Base-by-base conservation (phyloP, 129 eudicot species). In the carrot (Daucus carota) region DNA sequence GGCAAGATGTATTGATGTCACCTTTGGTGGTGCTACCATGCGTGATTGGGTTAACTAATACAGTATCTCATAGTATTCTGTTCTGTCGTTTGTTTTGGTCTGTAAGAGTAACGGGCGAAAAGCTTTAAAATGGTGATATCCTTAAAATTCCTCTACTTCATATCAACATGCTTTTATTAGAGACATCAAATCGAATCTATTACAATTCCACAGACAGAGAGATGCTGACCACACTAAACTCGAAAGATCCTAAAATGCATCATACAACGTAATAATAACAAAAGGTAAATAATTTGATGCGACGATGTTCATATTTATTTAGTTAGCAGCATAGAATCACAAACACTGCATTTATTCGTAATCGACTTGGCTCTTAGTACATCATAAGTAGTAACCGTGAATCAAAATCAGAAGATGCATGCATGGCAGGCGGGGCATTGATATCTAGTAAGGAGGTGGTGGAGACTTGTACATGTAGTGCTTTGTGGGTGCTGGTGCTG, bases 401-500 rank as follows among this genome's bases (percentile, higher is more conserved):
- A 57, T 57, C 32, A 3, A n/a, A n/a, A 57, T n/a, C 2, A 57
- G 65, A 8, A 67, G 10, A 32, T 6, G 24, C 44, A 67, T 67
- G 72, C 72, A 67, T 67, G 42, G 13, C 24, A 34, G 41, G 22
- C 2, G 40, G 22, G 34, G 70, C 40, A 63, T 15, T 29, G 36
- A 13, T 63, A 63, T 67, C 44, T 67, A 67, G 72, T 33, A 67
- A 33, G 72, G 72, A 32, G 72, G 72, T 67, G 72, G 72, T 32
- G 72, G 72, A 16, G 72, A 67, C 40, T 15, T 34, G 72, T 67
- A 67, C 4, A 67, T 0, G 72, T 67, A 67, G 72, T 32, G 72
- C 8, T 33, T 15, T 29, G 72, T 5, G 0, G 40, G 4, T 0
- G 72, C 26, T 33, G 72, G 43, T 66, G 72, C 17, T 18, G 28